Base-by-base conservation (phyloP, 345 rosid species). In the Citrus inodora region DNA sequence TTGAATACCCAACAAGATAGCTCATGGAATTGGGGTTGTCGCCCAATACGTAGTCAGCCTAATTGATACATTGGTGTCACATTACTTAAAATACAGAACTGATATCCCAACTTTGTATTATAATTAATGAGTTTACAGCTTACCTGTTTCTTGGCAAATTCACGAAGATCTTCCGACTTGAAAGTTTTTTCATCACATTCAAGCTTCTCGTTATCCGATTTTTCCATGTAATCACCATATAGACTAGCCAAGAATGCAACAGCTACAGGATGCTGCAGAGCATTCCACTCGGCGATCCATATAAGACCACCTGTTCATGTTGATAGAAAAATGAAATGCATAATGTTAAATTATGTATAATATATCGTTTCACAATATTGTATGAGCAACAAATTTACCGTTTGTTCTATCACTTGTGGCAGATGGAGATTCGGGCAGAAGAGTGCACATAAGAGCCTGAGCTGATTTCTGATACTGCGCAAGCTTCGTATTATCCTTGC, bases 11-110 rank as follows among this genome's bases (percentile, higher is more conserved):
- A 24, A 96, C 98, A 37, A 96, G 90, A 63, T 78, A 96, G 85
- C 99, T 96, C 91, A 81, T 89, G 68, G 87, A 86, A 81, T 82
- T 40, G 5, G 99, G 97, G 77, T 96, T 96, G 37, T 87, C 75
- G 42, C 99, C 98, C 80, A 94, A 70, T 35, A 94, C 91, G 82
- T 94, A 96, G 89, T 96, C 92, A 83, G 95, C 99, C 99, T 96
- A 84, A n/a, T 87, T 46, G 25, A 32, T 30, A 35, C 3, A 46
- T 13, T 1, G 1, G 1, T 2, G 17, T 13, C 13, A 42, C 17
- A 3, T 3, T 46, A 46, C 17, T 46, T 46, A 46, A 13, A 46
- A 46, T 46, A 46, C 16, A 13, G 14, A 46, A 13, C 3, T 46
- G 51, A 46, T 13, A 13, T 11, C 51, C 51, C 17, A 46, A 46